A percentile compares a stretch with the other conserved stretches of the same genome.
Evolutionary conservation across 2,329 filamentous ascomycete species (phyloP).

Genomic region (Diaporthe capsici): DNA sequence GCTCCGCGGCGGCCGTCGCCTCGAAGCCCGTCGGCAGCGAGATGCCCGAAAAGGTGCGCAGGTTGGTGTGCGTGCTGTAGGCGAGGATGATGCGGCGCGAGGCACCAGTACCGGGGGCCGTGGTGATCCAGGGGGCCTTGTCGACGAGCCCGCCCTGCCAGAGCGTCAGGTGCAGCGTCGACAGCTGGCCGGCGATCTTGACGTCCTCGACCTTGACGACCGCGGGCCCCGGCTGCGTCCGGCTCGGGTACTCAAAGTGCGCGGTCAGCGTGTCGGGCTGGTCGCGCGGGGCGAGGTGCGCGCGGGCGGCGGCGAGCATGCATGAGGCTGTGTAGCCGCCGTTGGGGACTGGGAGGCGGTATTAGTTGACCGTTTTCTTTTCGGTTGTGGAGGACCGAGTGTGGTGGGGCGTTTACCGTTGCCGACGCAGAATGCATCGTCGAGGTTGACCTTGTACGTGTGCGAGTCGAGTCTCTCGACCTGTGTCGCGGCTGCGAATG

Average conservation of each 20-base stretch:
- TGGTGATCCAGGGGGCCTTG: conserved; percentile 53
- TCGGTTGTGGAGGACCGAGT: neutral
- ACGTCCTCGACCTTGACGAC: conserved; percentile 56
- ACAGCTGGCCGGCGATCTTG: conserved; percentile 58
- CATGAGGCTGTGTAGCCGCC: conserved; percentile 61
- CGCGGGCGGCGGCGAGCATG: conserved; percentile 53
- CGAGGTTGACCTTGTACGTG: neutral
- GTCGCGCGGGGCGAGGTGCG: conserved; percentile 51
- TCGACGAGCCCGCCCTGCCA: conserved; percentile 55
- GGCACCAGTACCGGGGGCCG: neutral
- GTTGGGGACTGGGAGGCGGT: conserved; percentile 55
- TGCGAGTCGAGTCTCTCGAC: neutral
- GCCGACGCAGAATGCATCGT: neutral
- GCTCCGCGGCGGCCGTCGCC: neutral
- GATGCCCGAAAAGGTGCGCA: conserved; percentile 49
- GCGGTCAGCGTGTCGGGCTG: conserved; percentile 57
- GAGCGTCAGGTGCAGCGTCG: conserved; percentile 58
- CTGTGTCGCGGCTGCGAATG: neutral
- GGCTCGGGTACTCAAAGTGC: conserved; percentile 58
- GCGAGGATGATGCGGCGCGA: conserved; percentile 52
- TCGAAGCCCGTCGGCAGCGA: conserved; percentile 39
- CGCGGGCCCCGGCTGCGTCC: conserved; percentile 55
- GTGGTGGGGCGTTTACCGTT: neutral
- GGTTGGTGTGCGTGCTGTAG: conserved; percentile 57
- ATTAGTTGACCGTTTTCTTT: neutral